Base-by-base conservation (phyloP, 371 early-diverging fungal species). In the Lichtheimia ornata region DNA sequence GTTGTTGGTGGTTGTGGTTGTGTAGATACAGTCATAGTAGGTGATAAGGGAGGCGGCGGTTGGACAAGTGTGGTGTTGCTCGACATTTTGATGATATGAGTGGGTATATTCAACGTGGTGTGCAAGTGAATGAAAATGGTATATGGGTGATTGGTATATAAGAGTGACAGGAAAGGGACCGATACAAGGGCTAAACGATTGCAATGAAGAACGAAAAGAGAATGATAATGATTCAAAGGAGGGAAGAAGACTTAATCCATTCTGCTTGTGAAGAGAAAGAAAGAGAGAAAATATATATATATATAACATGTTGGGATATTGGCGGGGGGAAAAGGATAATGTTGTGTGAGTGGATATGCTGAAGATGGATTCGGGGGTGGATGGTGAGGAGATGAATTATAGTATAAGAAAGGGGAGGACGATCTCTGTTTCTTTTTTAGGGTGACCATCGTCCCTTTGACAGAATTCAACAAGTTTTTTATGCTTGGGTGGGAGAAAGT, bases 81-180 rank as follows among this genome's bases (percentile, higher is more conserved):
- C 15, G 49, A 58, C 58, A 58, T 58, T 42, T 30, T 27, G 54
- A 58, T 27, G 54, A 58, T 17, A 41, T 7, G 47, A 47, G 7
- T 18, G 47, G 35, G 35, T 35, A 35, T 35, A 35, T 35, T 35
- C 11, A 35, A 35, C 35, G 35, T 35, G 35, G 35, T 35, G 35
- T 35, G 12, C 14, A 47, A 47, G 47, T 17, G 17, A 22, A 17
- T n/a, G 47, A 11, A 9, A 43, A 35, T 28, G 28, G 28, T 35
- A 35, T 35, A 35, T 35, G 9, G 35, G 35, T 35, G 35, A 4
- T 35, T 35, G 35, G 47, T 47, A 47, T n/a, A 22, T 22, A 47
- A 47, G 22, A 27, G 52, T 18, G 53, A 53, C 27, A 53, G 27
- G 28, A 13, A 53, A 53, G 27, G 47, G 47, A 47, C 22, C n/a